Conservation (phyloP, 495 filamentous ascomycete species). For the Penicillium canariense region DNA sequence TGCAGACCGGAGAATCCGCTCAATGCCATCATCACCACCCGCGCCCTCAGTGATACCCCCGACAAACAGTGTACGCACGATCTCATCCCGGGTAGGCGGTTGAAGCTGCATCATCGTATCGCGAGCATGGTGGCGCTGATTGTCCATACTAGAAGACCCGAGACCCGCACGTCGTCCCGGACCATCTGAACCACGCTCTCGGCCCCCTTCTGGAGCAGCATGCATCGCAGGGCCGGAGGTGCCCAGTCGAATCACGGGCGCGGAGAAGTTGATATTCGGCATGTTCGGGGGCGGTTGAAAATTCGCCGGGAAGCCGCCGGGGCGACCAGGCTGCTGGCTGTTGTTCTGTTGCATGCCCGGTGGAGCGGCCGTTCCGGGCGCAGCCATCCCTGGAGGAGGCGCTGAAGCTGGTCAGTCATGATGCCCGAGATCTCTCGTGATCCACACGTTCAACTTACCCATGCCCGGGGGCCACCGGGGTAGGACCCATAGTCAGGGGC, state of each 20-base stretch:
- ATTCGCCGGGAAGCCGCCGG: constrained; percentile 72
- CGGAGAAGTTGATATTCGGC: constrained; percentile 97
- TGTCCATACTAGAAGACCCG: constrained; percentile 64
- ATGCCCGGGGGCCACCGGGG: constrained; percentile 80
- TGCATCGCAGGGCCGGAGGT: constrained; percentile 65
- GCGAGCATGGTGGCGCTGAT: constrained; percentile 64
- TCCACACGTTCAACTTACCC: constrained; percentile 54
- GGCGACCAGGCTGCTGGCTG: constrained; percentile 64
- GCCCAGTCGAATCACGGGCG: constrained; percentile 92
- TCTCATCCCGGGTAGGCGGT: constrained; percentile 86
- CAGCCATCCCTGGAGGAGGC: constrained; percentile 46
- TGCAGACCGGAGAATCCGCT: constrained; percentile 73
- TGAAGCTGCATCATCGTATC: constrained; percentile 76
- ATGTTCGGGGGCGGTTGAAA: constrained; percentile 91
- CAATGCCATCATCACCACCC: constrained; percentile 77
- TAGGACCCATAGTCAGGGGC: constrained; percentile 65
- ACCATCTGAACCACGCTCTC: constrained; percentile 47
- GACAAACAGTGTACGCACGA: constrained; percentile 85
- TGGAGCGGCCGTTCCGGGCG: constrained; percentile 74
- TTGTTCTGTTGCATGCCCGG: constrained; percentile 78
- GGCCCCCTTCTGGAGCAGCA: constrained; percentile 49
- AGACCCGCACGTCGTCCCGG: constrained; percentile 63
- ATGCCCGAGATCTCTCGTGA: not conserved
- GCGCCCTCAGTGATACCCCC: constrained; percentile 77
- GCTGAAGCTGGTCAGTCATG: constrained; percentile 27